Conservation (phyloP, 2,329 filamentous ascomycete species). For the Fusarium sarcochroum region DNA sequence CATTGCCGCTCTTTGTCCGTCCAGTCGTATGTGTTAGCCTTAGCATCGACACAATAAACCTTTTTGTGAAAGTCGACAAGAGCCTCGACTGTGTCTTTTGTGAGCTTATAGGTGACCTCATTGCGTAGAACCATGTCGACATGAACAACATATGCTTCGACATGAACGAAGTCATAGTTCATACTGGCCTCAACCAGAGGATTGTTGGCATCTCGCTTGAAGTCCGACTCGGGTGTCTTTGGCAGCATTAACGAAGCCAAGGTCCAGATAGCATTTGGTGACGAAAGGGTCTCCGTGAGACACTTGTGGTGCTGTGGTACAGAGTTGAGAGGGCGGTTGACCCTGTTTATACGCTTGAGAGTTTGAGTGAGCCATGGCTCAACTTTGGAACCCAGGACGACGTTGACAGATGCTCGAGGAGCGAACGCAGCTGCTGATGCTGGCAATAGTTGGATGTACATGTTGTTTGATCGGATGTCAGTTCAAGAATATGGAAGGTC, state of each 20-base stretch:
- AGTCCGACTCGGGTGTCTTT: slow-evolving; percentile 87
- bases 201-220: slow-evolving; percentile 79
- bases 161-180: slow-evolving; percentile 92
- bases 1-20: slow-evolving; percentile 95
- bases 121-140: slow-evolving; percentile 99
- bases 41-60: slow-evolving; percentile 90
- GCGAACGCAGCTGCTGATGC: slow-evolving; percentile 97
- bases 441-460: slow-evolving; percentile 94
- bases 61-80: slow-evolving; percentile 97
- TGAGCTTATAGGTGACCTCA: slow-evolving; percentile 98
- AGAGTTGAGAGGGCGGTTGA: slow-evolving; percentile 97
- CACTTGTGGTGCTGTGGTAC: slow-evolving; percentile 96
- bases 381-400: slow-evolving; percentile 91
- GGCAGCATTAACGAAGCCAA: slow-evolving; percentile 93
- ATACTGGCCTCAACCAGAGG: slow-evolving; percentile 78
- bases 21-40: slow-evolving; percentile 93
- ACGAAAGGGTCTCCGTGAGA: slow-evolving; percentile 93
- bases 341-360: slow-evolving; percentile 94
- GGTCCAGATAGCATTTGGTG: slow-evolving; percentile 92
- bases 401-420: slow-evolving; percentile 89
- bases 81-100: slow-evolving; percentile 91
- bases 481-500: too few relatives aligned
- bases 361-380: slow-evolving; percentile 98
- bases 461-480: too few relatives aligned
- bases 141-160: slow-evolving; percentile 98